Conservation (phyloP, 257 asterid genomes). For the Eustoma russellianum region DNA sequence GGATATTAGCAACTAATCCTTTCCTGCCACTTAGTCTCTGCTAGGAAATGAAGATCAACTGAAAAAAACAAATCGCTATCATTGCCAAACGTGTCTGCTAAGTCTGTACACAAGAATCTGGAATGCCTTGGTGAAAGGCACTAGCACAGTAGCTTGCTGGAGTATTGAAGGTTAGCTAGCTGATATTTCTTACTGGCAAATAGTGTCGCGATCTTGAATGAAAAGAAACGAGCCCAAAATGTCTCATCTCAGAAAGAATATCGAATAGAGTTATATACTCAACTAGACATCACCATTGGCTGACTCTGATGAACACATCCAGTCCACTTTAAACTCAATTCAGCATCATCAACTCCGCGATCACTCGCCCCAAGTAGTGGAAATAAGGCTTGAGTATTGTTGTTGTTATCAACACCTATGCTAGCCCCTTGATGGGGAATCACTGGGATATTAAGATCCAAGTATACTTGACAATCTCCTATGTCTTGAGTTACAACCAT, state of each 20-base stretch:
- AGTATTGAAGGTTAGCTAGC: neutral
- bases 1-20: neutral
- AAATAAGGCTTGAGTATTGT: no score
- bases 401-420: no score
- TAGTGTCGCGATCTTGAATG: no score
- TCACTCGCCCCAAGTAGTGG: no score
- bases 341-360: slow-evolving; percentile 9
- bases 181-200: no score
- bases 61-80: neutral
- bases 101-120: no score
- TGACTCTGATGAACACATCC: slow-evolving; percentile 20
- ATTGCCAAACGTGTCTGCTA: neutral
- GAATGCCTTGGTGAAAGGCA: no score
- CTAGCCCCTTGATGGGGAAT: slow-evolving; percentile 19
- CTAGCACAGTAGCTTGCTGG: no score
- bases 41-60: neutral
- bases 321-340: slow-evolving; percentile 31
- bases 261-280: slow-evolving; percentile 11
- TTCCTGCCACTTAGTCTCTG: neutral
- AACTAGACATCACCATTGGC: slow-evolving; percentile 22
- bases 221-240: neutral
- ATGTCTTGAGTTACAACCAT: slow-evolving; percentile 17
- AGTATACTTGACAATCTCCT: slow-evolving; percentile 10
- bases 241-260: neutral
- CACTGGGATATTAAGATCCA: slow-evolving; percentile 44